Evolutionary conservation across 2,329 filamentous ascomycete species (phyloP).

Genomic region (Xylariaceae sp.): DNA sequence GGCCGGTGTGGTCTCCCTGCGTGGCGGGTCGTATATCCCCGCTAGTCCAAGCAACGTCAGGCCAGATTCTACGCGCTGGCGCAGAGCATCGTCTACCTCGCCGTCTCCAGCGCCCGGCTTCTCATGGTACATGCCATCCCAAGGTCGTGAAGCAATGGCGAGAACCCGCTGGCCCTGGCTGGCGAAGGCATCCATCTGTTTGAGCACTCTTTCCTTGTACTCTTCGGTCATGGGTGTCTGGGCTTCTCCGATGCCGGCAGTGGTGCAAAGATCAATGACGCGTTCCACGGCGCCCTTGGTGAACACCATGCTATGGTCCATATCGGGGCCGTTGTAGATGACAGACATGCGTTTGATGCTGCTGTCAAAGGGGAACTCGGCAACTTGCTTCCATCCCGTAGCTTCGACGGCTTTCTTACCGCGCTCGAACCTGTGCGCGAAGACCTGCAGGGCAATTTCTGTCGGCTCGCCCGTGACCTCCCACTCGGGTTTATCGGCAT

Average conservation of each 20-base stretch:
- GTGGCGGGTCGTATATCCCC: constrained; percentile 81
- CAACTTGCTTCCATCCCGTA: constrained; percentile 55
- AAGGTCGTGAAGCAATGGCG: constrained; percentile 61
- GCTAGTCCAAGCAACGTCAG: constrained; percentile 75
- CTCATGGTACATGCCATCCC: constrained; percentile 43
- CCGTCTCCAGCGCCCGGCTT: constrained; percentile 17
- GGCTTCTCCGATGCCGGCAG: constrained; percentile 39
- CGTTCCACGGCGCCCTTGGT: constrained; percentile 60
- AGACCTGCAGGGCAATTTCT: constrained; percentile 71
- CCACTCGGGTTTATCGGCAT: constrained; percentile 53
- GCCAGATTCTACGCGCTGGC: constrained; percentile 58
- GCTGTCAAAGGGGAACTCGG: constrained; percentile 75
- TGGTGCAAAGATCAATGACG: constrained; percentile 51
- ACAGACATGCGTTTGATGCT: constrained; percentile 77
- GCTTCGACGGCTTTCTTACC: constrained; percentile 49
- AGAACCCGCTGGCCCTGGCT: constrained; percentile 67
- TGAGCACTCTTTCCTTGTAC: constrained; percentile 44
- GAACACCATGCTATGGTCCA: constrained; percentile 48
- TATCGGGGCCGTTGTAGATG: constrained; percentile 52
- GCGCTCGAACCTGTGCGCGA: constrained; percentile 61
- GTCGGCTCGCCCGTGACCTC: constrained; percentile 66
- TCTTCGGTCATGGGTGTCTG: constrained; percentile 45
- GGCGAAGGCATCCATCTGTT: constrained; percentile 54
- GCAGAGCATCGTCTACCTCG: constrained; percentile 41
- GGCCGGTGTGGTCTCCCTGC: constrained; percentile 69